Evolutionary conservation across 371 early-diverging fungal genomes (phyloP).

Genomic region (Dichotomocladium elegans): DNA sequence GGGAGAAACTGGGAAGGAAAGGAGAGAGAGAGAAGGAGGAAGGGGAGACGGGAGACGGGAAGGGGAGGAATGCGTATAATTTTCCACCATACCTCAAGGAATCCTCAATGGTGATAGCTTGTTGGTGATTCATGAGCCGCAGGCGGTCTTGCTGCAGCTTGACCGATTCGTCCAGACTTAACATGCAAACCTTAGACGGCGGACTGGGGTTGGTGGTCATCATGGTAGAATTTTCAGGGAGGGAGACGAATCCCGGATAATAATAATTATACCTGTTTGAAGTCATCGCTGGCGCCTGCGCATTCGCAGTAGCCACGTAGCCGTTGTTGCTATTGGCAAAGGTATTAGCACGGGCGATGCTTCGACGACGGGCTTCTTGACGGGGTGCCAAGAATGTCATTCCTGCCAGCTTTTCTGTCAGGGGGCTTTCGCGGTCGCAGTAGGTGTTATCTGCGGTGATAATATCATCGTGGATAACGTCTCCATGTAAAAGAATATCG

Average conservation of each 20-base stretch:
- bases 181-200: constrained; percentile 7
- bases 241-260: too few relatives aligned
- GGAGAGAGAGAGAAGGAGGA: too few relatives aligned
- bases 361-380: constrained; percentile 3
- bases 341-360: constrained; percentile 3
- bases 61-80: too few relatives aligned
- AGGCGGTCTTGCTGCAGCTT: neutral
- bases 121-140: too few relatives aligned
- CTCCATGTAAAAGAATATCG: neutral
- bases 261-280: too few relatives aligned
- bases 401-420: neutral
- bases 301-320: too few relatives aligned
- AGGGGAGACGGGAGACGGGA: too few relatives aligned
- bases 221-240: too few relatives aligned
- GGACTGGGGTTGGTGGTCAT: neutral
- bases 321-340: neutral
- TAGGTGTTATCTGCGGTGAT: neutral
- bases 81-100: neutral
- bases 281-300: too few relatives aligned
- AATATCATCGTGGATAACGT: neutral
- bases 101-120: too few relatives aligned
- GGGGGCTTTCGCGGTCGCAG: neutral
- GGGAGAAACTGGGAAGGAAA: too few relatives aligned
- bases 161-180: constrained; percentile 5
- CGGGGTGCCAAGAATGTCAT: neutral